Evolutionary conservation across 1,284 basidiomycete species (phyloP).

Genomic region (Dichomitus squalens): DNA sequence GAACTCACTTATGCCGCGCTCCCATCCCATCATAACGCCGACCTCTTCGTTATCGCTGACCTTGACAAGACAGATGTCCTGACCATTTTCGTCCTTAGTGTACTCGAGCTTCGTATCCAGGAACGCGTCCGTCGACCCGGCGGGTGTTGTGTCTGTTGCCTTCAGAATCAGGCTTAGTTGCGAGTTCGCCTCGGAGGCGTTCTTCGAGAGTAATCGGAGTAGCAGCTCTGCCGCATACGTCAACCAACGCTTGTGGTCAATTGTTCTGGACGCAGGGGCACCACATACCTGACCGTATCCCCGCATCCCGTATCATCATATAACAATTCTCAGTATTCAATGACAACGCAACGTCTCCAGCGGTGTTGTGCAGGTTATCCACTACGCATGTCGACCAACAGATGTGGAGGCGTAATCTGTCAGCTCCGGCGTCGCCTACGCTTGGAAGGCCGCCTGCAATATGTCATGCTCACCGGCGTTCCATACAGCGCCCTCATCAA

Average conservation of each 20-base stretch:
- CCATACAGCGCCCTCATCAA: slow-evolving; percentile 90
- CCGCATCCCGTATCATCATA: slow-evolving; percentile 80
- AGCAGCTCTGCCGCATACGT: slow-evolving; percentile 62
- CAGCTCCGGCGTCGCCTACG: not conserved
- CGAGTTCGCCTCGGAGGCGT: slow-evolving; percentile 36
- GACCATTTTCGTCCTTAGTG: slow-evolving; percentile 71
- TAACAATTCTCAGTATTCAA: slow-evolving; percentile 80
- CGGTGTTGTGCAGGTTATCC: slow-evolving; percentile 78
- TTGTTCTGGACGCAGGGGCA: too few relatives aligned
- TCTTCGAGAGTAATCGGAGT: slow-evolving; percentile 58
- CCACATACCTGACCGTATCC: slow-evolving; percentile 76
- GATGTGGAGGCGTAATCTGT: not conserved
- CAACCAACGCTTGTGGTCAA: not conserved
- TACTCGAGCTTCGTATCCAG: slow-evolving; percentile 75
- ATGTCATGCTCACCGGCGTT: slow-evolving; percentile 69
- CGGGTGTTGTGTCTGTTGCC: slow-evolving; percentile 64
- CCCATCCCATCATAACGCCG: slow-evolving; percentile 98
- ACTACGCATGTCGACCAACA: slow-evolving; percentile 43
- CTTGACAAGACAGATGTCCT: slow-evolving; percentile 80
- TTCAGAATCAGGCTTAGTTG: slow-evolving; percentile 54
- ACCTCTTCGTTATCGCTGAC: slow-evolving; percentile 73
- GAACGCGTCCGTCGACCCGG: slow-evolving; percentile 77
- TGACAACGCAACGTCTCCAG: slow-evolving; percentile 87
- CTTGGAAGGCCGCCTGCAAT: not conserved
- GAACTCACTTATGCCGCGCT: slow-evolving; percentile 71